Evolutionary conservation across 2,329 filamentous ascomycete species (phyloP).

Genomic region (Zymoseptoria passerinii): DNA sequence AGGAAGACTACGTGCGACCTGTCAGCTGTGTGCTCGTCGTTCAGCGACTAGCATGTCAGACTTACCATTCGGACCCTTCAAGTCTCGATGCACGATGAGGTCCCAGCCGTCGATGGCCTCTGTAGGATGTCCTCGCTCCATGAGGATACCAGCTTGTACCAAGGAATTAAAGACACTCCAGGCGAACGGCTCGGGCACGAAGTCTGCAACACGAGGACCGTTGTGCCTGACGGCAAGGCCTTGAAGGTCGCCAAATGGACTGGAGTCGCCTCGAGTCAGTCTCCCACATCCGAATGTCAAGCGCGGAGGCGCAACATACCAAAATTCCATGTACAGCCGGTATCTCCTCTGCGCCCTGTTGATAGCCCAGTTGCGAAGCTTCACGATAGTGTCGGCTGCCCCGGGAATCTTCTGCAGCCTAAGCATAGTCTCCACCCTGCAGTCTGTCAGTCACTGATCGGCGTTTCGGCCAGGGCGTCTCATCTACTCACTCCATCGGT

Average conservation of each 20-base stretch:
- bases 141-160: constrained; percentile 8
- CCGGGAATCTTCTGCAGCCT: not conserved
- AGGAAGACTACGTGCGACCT: constrained; percentile 5
- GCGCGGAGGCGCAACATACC: not conserved
- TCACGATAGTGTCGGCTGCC: not conserved
- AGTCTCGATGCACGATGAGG: constrained; percentile 12
- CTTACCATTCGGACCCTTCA: constrained; percentile 5
- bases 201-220: not conserved
- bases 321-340: not conserved
- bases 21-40: not conserved
- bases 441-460: not conserved
- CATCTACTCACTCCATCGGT: not conserved
- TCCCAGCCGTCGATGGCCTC: constrained; percentile 1
- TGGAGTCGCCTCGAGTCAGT: not conserved
- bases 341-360: not conserved
- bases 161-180: constrained; percentile 12
- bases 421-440: not conserved
- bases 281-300: not conserved
- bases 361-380: not conserved
- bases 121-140: constrained; percentile 7
- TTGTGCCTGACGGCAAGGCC: not conserved
- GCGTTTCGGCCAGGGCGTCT: not conserved
- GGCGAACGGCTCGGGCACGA: constrained; percentile 10
- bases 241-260: not conserved
- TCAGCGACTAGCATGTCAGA: not conserved